These are phyloP conservation scores for Candida sanyaensis DNA, from an alignment of 1,139 yeast species.

Conservation along the genomic window DNA sequence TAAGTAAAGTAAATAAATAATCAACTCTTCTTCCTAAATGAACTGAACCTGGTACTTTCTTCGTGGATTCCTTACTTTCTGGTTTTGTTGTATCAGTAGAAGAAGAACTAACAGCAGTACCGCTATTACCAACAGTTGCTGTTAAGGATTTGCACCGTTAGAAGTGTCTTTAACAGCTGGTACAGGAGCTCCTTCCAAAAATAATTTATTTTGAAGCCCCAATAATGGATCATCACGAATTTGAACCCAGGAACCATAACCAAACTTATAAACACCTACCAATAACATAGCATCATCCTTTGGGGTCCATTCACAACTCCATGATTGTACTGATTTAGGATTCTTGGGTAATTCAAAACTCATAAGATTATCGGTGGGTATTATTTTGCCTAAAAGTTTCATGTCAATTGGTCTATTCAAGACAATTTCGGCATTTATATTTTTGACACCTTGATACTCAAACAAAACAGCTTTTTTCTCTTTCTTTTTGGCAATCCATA, in stretches of 20 bases:
- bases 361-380: conserved; percentile 60
- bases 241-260: conserved; percentile 94
- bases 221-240: conserved; percentile 94
- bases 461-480: conserved; percentile 86
- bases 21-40: conserved; percentile 95
- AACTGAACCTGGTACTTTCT: conserved; percentile 87
- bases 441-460: conserved; percentile 86
- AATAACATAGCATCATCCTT: conserved; percentile 85
- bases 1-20: conserved; percentile 71
- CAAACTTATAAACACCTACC: conserved; percentile 88
- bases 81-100: conserved; percentile 24
- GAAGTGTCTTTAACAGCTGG: not conserved
- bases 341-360: conserved; percentile 56
- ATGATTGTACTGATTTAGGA: conserved; percentile 84
- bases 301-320: conserved; percentile 87
- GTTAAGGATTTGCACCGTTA: conserved; percentile 6
- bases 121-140: conserved; percentile 8
- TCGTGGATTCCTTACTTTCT: conserved; percentile 35
- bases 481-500: conserved; percentile 63
- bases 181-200: conserved; percentile 43
- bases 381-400: conserved; percentile 58
- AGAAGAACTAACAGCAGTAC: conserved; percentile 2
- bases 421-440: conserved; percentile 87
- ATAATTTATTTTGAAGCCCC: conserved; percentile 82
- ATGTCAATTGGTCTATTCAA: conserved; percentile 82